Base-by-base conservation (phyloP, 139 green algal genomes). In the Chlorella sp. region DNA sequence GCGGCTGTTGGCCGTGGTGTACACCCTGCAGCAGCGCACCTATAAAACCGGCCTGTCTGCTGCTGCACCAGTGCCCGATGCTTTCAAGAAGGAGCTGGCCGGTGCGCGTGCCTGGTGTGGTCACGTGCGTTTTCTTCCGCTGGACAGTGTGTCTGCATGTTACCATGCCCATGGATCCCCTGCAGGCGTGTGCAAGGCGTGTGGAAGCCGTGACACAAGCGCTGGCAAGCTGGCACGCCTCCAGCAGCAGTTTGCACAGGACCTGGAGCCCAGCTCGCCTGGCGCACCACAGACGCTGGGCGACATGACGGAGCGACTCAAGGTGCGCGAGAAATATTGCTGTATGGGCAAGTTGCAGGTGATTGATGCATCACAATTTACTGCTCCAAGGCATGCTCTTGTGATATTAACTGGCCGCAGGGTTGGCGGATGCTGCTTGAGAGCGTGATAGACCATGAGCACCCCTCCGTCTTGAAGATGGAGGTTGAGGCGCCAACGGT, bases 21-120 rank as follows among this genome's bases (percentile, higher is more conserved):
- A 97, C 75, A 95, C 96, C 22, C 92, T 99, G 85, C 93, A 99
- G 88, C 93, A 97, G 67, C 92, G 96, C 64, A 99, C 95, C 81
- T 98, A 97, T 91, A 97, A 98, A 85, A 82, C 93, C 48, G 86
- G 89, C 26, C 89, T 92, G 48, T 74, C 92, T 60, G 87, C 93
- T 48, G 43, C 34, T 0, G 89, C 91, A 28, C 83, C 94, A 36
- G 94, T 99, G 38, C 95, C 95, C 1, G 54, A 68, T 0, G 87
- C 73, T 6, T 91, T 99, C 11, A 93, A 93, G 44, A 94, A 93
- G 78, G 97, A 83, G 77, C 40, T 83, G 30, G 99, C 93, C 40
- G 67, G 80, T 84, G 64, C 28, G 43, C 34, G 7, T 6, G 0
- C 30, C 40, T 70, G 30, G 22, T 3, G 56, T 16, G 56, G 9